phyloP scores from a whole-genome alignment of 805 yeast genomes.

The Cyberlindnera japonica region DNA sequence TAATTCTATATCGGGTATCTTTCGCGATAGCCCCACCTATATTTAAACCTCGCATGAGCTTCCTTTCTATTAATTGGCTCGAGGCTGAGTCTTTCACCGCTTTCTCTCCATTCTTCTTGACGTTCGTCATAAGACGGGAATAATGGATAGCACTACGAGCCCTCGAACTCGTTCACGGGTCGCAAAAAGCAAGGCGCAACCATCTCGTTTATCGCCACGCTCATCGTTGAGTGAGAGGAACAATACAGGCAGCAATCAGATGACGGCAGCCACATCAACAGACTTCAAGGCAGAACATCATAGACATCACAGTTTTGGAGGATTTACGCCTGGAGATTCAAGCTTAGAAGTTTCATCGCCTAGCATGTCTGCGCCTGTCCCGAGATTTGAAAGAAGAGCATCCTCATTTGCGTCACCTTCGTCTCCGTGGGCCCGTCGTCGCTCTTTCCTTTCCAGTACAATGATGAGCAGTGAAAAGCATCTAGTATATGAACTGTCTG shows the following conservation, averaged over 20 bases:
- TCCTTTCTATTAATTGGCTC: neutral
- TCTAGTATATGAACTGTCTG: constrained; percentile 46
- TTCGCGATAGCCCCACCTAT: neutral
- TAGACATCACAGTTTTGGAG: constrained; percentile 5
- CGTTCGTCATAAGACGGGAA: neutral
- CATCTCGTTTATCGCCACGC: constrained; percentile 1
- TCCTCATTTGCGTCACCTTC: constrained; percentile 20
- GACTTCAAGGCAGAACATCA: constrained; percentile 3
- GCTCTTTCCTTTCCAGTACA: constrained; percentile 51
- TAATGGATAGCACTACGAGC: neutral
- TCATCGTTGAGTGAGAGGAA: too few relatives aligned
- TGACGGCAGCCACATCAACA: neutral
- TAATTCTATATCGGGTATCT: neutral
- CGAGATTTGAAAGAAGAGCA: constrained; percentile 9
- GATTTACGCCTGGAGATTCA: neutral
- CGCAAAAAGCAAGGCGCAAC: constrained; percentile 1
- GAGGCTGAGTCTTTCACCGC: neutral
- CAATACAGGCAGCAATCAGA: constrained; percentile 1
- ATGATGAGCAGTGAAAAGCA: constrained; percentile 57
- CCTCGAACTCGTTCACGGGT: constrained; percentile 1
- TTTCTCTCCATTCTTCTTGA: too few relatives aligned
- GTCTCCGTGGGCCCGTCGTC: constrained; percentile 44
- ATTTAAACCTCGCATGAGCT: too few relatives aligned
- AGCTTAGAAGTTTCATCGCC: neutral
- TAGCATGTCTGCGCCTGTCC: neutral